These are phyloP conservation scores for Cercospora nicotianae DNA, from an alignment of 2,329 filamentous ascomycete genomes.

Conservation along the genomic window DNA sequence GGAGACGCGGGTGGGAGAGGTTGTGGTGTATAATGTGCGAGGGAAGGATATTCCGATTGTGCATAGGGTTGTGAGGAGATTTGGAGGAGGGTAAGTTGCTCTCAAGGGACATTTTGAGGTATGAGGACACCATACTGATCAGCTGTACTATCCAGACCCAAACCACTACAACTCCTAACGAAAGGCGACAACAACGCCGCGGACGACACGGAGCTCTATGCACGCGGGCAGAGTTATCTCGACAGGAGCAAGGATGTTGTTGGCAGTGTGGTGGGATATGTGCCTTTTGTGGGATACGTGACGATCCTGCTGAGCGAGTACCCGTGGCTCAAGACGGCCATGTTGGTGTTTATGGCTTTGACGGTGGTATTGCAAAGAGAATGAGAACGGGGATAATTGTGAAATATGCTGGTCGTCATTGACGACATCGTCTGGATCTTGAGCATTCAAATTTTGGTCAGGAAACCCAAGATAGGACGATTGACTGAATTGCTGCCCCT, in stretches of 20 bases:
- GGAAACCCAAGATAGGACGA: neutral
- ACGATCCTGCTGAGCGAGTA: slow-evolving; percentile 95
- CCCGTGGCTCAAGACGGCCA: slow-evolving; percentile 93
- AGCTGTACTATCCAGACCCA: slow-evolving; percentile 38
- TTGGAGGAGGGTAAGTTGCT: slow-evolving; percentile 53
- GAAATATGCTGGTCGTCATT: neutral
- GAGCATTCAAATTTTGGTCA: neutral
- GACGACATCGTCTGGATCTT: neutral
- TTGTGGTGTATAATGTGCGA: slow-evolving; percentile 80
- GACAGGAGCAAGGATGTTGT: slow-evolving; percentile 80
- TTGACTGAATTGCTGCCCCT: neutral
- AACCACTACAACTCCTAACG: slow-evolving; percentile 71
- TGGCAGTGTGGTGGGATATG: slow-evolving; percentile 85
- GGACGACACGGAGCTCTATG: slow-evolving; percentile 91
- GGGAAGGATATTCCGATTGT: slow-evolving; percentile 98
- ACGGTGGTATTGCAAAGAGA: slow-evolving; percentile 91
- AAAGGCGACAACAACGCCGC: slow-evolving; percentile 97
- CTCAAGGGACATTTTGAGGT: too few relatives aligned
- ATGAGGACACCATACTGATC: too few relatives aligned
- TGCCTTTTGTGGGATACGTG: slow-evolving; percentile 94
- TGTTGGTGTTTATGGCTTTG: slow-evolving; percentile 92
- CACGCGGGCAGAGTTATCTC: slow-evolving; percentile 80
- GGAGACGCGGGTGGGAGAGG: slow-evolving; percentile 68
- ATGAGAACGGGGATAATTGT: slow-evolving; percentile 43
- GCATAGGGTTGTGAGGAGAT: slow-evolving; percentile 78